These are phyloP conservation scores for Sclerotinia spermophila DNA, from an alignment of 2,329 filamentous ascomycete genomes.

Conservation along the genomic window DNA sequence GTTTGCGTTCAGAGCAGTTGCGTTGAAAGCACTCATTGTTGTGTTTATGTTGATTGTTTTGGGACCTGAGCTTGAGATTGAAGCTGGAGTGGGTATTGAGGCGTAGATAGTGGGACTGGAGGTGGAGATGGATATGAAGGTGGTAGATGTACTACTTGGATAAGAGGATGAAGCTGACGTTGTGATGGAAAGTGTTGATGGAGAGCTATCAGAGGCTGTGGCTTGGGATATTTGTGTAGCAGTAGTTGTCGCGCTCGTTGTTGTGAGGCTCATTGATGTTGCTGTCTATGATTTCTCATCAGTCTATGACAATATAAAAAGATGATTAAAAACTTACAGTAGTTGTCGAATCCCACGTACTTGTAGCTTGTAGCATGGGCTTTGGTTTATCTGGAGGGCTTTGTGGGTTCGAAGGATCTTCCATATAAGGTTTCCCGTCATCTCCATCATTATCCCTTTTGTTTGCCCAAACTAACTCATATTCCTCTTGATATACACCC, in stretches of 20 bases:
- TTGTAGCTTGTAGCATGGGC: neutral
- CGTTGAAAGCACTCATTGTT: neutral
- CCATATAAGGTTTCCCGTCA: neutral
- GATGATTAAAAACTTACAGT: neutral
- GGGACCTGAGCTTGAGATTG: neutral
- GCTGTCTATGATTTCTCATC: neutral
- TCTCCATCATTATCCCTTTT: neutral
- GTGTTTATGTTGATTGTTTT: neutral
- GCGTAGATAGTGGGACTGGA: neutral
- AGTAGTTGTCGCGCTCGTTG: neutral
- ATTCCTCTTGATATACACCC: constrained; percentile 9
- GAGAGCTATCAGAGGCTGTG: neutral
- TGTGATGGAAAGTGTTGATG: neutral
- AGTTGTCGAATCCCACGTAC: neutral
- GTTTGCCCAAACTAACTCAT: constrained; percentile 9
- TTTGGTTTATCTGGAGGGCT: neutral
- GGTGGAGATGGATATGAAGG: neutral
- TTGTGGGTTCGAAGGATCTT: neutral
- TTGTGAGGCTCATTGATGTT: neutral
- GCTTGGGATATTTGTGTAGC: neutral
- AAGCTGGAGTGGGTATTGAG: neutral
- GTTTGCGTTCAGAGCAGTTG: neutral
- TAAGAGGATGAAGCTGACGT: neutral
- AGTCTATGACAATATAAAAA: neutral
- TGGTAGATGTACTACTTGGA: neutral